Base-by-base conservation (phyloP, 257 asterid species). In the Ocimum tenuiflorum region DNA sequence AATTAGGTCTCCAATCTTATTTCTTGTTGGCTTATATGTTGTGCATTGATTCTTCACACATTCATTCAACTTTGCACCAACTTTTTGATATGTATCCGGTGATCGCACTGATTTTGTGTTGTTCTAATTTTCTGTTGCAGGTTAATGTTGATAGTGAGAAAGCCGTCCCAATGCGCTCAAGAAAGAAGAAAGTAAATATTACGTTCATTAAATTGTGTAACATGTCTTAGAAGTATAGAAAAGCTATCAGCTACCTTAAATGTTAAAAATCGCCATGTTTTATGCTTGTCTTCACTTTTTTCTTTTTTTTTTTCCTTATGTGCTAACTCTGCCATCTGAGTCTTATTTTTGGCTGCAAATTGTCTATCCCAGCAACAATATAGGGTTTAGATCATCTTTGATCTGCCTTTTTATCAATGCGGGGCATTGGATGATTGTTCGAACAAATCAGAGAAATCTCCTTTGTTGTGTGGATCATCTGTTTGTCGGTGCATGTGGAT, bases 121-220 rank as follows among this genome's bases (percentile, higher is more conserved):
- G n/a, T 55, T 63, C 7, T n/a, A 1, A 14, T 55, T 63, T 63
- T 67, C 51, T 35, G 17, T 54, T 69, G 72, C 84, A 85, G 91
- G 78, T 75, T 63, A 70, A 41, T 48, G 85, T 73, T 3, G 65
- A 80, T 20, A 56, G 69, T 31, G 89, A 79, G 31, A 74, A 76
- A 15, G 42, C 64, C 33, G 47, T 54, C 56, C 67, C 78, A 19
- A 87, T 79, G 81, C 85, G 81, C 73, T 58, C 91, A 43, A 78
- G 86, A 79, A 87, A 72, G 88, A 89, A 89, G 88, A 88, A 82
- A 89, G 94, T 87, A 67, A 48, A 41, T 22, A 49, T 60, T n/a
- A n/a, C n/a, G n/a, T n/a, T n/a, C n/a, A 9, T 57, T 65, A 12
- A 27, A 27, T 27, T 43, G 4, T 24, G 2, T 12, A 36, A n/a